Evolutionary conservation across 2,329 filamentous ascomycete species (phyloP), one percentile per base, ranked within the genome.

Genomic region (Cytospora piceicola): DNA sequence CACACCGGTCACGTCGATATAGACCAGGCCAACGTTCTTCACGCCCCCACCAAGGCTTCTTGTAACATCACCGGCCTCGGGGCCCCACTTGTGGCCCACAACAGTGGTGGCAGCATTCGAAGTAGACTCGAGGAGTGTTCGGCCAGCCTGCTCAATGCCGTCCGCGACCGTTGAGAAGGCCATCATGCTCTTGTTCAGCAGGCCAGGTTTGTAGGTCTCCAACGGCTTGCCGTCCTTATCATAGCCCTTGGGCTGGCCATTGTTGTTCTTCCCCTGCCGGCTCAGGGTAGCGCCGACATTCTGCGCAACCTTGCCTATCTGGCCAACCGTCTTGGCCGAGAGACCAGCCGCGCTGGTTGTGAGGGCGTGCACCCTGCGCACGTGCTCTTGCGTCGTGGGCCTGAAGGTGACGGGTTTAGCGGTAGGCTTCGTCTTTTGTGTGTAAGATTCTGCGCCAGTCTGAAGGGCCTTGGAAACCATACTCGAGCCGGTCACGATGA

Each of bases 11-110:
- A 96, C 94, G 72, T 99, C 95, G 67, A 99, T 97, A 75, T 99
- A 99, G 36, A 99, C 95, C 32, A 99, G 83, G 7, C 94, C 95
- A 9, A 98, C 95, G 70, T 98, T 99, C 83, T 95, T 97, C 73
- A 97, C 89, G 29, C 94, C 94, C 6, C 92, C 90, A 0, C 93
- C 91, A 24, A 99, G 78, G 61, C 91, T 84, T 52, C 84, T 83
- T 2, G 93, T 90, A 20, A 98, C 82, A 42, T 89, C 84, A 20
- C 93, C 92, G 0, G 95, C 95, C 77, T 99, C 93, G 1, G 85
- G 75, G 5, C 95, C 95, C 81, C 94, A 99, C 69, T 88, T 89
- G 77, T 98, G 95, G n/a, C 89, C 86, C 3, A 98, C 92, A 60
- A 97, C 89, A 0, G 90, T 92, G 42, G 88, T 93, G 29, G 94